Base-by-base conservation (phyloP, 2,329 filamentous ascomycete species). In the Elsinoe fawcettii region DNA sequence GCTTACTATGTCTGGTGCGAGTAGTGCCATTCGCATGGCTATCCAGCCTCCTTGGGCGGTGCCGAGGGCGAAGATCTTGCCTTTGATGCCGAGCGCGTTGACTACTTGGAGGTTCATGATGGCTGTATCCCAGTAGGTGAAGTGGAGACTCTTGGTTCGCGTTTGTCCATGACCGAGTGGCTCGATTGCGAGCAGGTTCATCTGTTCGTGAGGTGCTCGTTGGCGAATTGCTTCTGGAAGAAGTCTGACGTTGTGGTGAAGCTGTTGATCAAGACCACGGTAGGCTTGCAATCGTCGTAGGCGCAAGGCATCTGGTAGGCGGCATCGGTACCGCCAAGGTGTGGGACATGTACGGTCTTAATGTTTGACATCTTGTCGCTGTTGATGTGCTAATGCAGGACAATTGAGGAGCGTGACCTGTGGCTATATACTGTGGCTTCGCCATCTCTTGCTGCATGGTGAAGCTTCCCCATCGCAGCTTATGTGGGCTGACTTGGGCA, bases 41-140 rank as follows among this genome's bases (percentile, higher is more conserved):
- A 81, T 73, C 76, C 77, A 81, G 0, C 78, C 78, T 0, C 78
- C 78, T 63, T 81, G 78, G 58, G 75, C 78, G 1, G 77, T 80
- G 0, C 78, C 77, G 18, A 79, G 66, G 0, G 71, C 74, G 60
- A 78, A 78, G 0, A 72, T 72, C 60, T 73, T 74, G 25, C 64
- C 65, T 12, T 71, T 61, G 16, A 79, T 72, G 0, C 69, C 68
- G 6, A 79, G 58, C 1, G 62, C 64, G 22, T 73, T 68, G 59
- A 75, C 63, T 4, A 73, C 71, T 60, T 73, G 70, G 11, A 74
- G 23, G 53, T 70, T 71, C 70, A 74, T 79, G 56, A 73, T 70
- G 1, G 77, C 77, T 0, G 76, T 74, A 62, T 80, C 77, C 79
- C 78, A 81, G 63, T 81, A 81, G 5, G 77, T 81, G 63, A 73